phyloP scores from a whole-genome alignment of 306 rosid species.

The Morella rubra region DNA sequence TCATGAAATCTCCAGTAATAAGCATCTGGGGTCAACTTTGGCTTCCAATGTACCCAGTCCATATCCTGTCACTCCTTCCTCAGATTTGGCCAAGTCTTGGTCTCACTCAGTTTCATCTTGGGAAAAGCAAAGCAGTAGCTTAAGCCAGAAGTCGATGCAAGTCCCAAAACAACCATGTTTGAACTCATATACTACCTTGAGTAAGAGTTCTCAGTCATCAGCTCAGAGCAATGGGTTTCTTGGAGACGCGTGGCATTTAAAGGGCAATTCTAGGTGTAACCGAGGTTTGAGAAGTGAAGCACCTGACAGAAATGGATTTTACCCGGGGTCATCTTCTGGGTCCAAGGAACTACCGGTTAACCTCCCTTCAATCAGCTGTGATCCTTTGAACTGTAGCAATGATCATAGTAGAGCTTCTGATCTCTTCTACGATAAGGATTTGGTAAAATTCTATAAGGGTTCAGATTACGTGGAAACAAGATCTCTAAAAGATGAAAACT shows the following conservation, averaged over 20 bases:
- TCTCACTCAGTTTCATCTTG: constrained; percentile 67
- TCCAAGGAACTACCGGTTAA: constrained; percentile 54
- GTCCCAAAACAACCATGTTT: constrained; percentile 52
- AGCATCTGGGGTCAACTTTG: constrained; percentile 39
- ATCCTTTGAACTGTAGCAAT: constrained; percentile 46
- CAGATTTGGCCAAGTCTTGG: constrained; percentile 59
- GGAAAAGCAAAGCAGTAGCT: constrained; percentile 62
- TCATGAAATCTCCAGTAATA: constrained; percentile 44
- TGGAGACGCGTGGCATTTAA: constrained; percentile 60
- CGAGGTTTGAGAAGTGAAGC: constrained; percentile 47
- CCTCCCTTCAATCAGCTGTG: constrained; percentile 56
- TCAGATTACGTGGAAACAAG: constrained; percentile 48
- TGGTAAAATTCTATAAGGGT: constrained; percentile 41
- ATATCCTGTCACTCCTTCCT: constrained; percentile 42
- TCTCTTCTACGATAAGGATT: constrained; percentile 37
- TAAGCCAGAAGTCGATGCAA: constrained; percentile 56
- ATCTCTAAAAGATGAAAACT: constrained; percentile 62
- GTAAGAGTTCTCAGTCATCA: constrained; percentile 51
- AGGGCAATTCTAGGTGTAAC: constrained; percentile 53
- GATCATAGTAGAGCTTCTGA: constrained; percentile 45
- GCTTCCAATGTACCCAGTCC: constrained; percentile 47
- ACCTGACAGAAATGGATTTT: constrained; percentile 58
- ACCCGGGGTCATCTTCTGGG: constrained; percentile 56
- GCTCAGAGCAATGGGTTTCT: constrained; percentile 55
- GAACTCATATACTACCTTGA: constrained; percentile 44